These are phyloP conservation scores for Rhizopogon vesiculosus DNA, from an alignment of 768 basidiomycete genomes.

Conservation along the genomic window DNA sequence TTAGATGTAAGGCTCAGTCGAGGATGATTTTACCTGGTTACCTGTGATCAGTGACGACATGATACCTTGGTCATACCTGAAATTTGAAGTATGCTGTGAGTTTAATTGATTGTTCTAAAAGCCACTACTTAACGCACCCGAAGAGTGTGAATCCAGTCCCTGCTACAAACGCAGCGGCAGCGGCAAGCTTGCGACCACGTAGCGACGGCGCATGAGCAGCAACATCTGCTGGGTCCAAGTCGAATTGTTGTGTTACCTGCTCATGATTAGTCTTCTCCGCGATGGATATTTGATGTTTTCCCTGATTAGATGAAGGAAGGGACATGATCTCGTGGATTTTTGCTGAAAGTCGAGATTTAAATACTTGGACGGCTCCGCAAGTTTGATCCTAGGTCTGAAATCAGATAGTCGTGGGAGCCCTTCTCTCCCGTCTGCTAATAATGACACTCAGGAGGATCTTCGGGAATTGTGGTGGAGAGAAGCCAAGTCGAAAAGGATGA, in stretches of 20 bases:
- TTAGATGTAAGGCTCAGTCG: neutral
- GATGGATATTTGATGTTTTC: neutral
- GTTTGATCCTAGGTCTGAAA: neutral
- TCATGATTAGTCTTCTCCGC: neutral
- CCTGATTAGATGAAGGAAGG: neutral
- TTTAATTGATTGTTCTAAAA: neutral
- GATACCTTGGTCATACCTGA: conserved; percentile 38
- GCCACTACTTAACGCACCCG: conserved; percentile 20
- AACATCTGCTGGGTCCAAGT: conserved; percentile 11
- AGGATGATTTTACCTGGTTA: conserved; percentile 13
- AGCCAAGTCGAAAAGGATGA: neutral
- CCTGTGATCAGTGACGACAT: conserved; percentile 38
- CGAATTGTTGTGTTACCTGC: neutral
- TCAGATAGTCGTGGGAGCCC: neutral
- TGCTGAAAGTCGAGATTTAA: neutral
- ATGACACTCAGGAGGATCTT: neutral
- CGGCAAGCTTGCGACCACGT: conserved; percentile 22
- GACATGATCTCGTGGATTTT: neutral
- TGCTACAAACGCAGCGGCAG: conserved; percentile 29
- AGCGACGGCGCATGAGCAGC: conserved; percentile 16
- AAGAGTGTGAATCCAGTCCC: conserved; percentile 34
- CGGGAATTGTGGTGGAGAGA: neutral
- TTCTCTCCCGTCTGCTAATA: neutral
- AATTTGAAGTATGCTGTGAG: neutral
- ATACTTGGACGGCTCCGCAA: neutral